Conservation (phyloP, 2,329 filamentous ascomycete genomes). For the Emmonsiellopsis sp. region DNA sequence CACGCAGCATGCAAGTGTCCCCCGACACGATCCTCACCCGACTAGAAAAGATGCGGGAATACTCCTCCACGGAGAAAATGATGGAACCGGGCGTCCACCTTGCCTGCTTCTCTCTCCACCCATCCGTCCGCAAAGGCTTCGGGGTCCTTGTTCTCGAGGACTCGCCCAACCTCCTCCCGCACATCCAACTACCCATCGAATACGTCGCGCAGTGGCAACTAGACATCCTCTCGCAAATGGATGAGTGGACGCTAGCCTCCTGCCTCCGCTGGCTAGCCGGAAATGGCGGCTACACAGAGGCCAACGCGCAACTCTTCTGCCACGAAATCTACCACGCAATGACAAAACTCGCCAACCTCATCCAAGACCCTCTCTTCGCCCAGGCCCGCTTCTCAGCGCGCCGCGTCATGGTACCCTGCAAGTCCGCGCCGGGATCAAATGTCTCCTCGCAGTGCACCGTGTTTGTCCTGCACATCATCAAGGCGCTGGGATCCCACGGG, state of each 20-base stretch:
- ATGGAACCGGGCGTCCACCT: conserved; percentile 32
- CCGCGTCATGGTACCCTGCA: conserved; percentile 28
- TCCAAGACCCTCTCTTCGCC: conserved; percentile 38
- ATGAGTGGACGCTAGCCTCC: conserved; percentile 29
- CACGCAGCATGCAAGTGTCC: conserved; percentile 65
- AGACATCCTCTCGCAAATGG: conserved; percentile 40
- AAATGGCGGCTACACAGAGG: conserved; percentile 16
- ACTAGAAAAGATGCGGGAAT: conserved; percentile 56
- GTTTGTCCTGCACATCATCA: conserved; percentile 52
- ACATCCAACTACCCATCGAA: conserved; percentile 45
- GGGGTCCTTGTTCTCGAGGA: conserved; percentile 53
- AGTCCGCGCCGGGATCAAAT: conserved; percentile 11
- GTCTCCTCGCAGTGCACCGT: conserved; percentile 35
- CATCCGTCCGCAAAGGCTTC: conserved; percentile 49
- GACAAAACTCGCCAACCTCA: conserved; percentile 25
- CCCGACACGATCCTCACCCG: conserved; percentile 51
- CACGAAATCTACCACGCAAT: conserved; percentile 37
- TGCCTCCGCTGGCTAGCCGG: conserved; percentile 28
- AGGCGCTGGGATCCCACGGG: conserved; percentile 51
- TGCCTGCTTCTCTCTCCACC: conserved; percentile 34
- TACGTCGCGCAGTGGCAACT: conserved; percentile 48
- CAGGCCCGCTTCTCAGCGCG: conserved; percentile 29
- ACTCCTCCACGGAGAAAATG: conserved; percentile 22
- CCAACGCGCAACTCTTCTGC: conserved; percentile 30
- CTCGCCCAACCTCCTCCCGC: conserved; percentile 53